These are phyloP conservation scores for Stagonosporopsis vannaccii DNA, from an alignment of 2,329 filamentous ascomycete species.

Conservation along the genomic window DNA sequence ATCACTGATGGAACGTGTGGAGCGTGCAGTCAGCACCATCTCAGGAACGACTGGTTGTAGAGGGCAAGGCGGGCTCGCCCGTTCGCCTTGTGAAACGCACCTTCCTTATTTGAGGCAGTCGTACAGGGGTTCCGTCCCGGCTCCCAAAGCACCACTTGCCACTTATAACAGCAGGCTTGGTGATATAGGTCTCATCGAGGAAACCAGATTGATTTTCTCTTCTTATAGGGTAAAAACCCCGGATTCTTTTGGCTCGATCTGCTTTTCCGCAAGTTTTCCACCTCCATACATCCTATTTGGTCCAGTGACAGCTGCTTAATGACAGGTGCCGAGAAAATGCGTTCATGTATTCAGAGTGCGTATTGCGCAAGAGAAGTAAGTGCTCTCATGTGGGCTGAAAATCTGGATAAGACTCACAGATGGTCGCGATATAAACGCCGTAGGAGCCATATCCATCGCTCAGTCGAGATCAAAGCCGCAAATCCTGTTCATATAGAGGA, in stretches of 20 bases:
- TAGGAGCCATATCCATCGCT: too few species aligned
- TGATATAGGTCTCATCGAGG: neutral
- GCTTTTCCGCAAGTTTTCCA: conserved; percentile 7
- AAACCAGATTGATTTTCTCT: neutral
- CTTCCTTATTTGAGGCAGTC: conserved; percentile 16
- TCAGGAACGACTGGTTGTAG: conserved; percentile 7
- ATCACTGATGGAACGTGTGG: conserved; percentile 8
- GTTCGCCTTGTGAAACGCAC: conserved; percentile 18
- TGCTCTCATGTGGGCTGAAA: neutral
- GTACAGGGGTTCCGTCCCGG: conserved; percentile 2
- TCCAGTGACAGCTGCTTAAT: neutral
- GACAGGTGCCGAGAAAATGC: neutral
- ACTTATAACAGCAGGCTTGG: neutral
- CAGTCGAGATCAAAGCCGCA: neutral
- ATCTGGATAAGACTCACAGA: neutral
- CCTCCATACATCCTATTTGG: neutral
- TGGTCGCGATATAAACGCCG: too few species aligned
- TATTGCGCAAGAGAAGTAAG: neutral
- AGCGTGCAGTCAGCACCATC: conserved; percentile 11
- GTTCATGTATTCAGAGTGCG: neutral
- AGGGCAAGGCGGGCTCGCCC: conserved; percentile 8
- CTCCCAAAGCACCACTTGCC: conserved; percentile 8
- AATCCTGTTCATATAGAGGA: neutral
- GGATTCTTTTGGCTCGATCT: neutral
- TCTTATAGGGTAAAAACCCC: neutral